phyloP scores from a whole-genome alignment of 768 basidiomycete genomes.

The Floccularia luteovirens region DNA sequence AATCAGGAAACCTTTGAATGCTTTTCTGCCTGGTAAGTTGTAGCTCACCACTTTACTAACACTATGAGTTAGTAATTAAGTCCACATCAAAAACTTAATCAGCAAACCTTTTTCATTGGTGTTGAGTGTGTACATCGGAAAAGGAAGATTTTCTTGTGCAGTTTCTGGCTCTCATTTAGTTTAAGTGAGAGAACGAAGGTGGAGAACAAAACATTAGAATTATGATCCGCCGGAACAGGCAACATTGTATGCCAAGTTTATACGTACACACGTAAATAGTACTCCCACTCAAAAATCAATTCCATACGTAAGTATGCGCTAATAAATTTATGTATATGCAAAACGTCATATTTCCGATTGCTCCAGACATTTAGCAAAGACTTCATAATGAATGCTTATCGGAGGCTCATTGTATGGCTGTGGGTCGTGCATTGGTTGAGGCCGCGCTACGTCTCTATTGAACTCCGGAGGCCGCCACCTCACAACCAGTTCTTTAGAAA shows the following conservation, averaged over 20 bases:
- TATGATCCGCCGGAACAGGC: not conserved
- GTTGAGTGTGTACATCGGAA: no score
- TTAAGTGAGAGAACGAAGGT: no score
- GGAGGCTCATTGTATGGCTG: conserved; percentile 1
- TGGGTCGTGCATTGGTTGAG: not conserved
- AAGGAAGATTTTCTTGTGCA: no score
- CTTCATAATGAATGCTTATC: conserved; percentile 1
- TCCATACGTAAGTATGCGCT: not conserved
- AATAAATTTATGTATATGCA: not conserved
- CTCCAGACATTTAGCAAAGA: conserved; percentile 4
- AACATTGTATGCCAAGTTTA: no score
- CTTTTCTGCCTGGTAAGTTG: not conserved
- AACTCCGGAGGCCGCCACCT: not conserved
- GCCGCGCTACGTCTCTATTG: conserved; percentile 1
- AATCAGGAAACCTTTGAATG: not conserved
- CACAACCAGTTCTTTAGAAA: not conserved
- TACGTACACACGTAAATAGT: no score
- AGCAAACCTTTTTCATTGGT: no score
- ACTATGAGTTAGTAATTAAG: no score
- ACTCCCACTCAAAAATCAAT: not conserved
- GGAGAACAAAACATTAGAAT: not conserved
- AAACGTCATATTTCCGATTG: not conserved
- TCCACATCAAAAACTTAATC: no score
- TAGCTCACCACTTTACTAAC: no score
- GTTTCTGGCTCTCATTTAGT: no score